These are phyloP conservation scores for Carallia brachiata DNA, from an alignment of 345 rosid genomes.

Conservation along the genomic window DNA sequence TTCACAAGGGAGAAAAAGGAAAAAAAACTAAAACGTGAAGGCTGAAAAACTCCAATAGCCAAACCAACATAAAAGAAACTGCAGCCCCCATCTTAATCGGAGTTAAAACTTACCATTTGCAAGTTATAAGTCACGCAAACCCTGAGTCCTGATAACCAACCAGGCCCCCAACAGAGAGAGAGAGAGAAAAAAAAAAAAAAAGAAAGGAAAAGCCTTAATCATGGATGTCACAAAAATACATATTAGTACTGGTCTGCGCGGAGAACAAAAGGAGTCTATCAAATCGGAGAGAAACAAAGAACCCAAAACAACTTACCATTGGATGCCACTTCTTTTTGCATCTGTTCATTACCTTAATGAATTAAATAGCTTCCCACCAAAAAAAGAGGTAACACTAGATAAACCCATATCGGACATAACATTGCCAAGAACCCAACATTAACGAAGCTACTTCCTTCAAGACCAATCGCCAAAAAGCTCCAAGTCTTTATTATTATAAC, in stretches of 20 bases:
- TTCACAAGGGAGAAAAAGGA: neutral
- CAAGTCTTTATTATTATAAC: neutral
- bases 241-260: neutral
- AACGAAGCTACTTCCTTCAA: neutral
- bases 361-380: neutral
- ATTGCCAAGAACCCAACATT: neutral
- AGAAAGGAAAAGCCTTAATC: no score
- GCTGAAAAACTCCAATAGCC: neutral
- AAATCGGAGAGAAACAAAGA: neutral
- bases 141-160: neutral
- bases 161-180: no score
- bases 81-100: neutral
- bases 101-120: neutral
- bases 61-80: conserved; percentile 3
- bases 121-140: neutral
- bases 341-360: neutral
- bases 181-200: neutral
- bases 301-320: neutral
- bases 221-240: neutral
- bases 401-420: neutral
- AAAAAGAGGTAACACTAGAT: neutral
- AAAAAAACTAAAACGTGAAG: neutral
- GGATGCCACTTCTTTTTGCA: neutral
- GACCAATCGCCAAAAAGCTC: neutral
- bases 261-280: neutral